These are phyloP conservation scores for Eucalyptus sp. DNA, from an alignment of 345 rosid genomes.

Conservation along the genomic window DNA sequence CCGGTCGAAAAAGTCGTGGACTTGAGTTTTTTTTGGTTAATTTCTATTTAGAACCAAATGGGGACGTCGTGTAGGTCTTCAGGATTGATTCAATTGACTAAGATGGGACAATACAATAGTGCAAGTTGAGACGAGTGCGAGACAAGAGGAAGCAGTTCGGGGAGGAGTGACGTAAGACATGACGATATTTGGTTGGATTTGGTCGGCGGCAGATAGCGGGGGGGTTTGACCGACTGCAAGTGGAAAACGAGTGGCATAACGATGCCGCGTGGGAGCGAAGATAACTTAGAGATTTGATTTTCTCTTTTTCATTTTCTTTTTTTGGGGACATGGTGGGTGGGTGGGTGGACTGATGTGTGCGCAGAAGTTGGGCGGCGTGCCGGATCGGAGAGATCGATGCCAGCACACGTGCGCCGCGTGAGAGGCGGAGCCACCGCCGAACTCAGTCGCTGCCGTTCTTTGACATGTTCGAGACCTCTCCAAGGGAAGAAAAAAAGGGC, in stretches of 20 bases:
- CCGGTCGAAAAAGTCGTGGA: not conserved
- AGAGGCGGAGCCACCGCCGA: not conserved
- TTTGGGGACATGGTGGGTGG: not conserved
- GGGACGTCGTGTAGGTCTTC: not conserved
- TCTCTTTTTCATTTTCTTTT: not conserved
- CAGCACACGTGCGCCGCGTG: not conserved
- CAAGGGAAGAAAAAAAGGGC: not conserved
- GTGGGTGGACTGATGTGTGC: not conserved
- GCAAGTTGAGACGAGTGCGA: not conserved
- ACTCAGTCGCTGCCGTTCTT: not conserved
- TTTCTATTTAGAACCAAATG: not conserved
- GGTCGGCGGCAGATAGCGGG: not conserved
- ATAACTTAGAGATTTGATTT: not conserved
- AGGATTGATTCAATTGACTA: not conserved
- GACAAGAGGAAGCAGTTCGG: not conserved
- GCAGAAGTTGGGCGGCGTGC: not conserved
- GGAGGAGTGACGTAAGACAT: not conserved
- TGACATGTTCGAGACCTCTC: not conserved
- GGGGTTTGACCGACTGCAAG: not conserved
- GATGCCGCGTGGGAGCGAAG: not conserved
- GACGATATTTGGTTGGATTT: not conserved
- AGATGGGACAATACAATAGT: not conserved
- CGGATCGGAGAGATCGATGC: not conserved
- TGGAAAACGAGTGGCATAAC: not conserved
- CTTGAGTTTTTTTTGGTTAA: not conserved